Conservation (phyloP, 2,329 filamentous ascomycete species). For the Elsinoe arachidis region DNA sequence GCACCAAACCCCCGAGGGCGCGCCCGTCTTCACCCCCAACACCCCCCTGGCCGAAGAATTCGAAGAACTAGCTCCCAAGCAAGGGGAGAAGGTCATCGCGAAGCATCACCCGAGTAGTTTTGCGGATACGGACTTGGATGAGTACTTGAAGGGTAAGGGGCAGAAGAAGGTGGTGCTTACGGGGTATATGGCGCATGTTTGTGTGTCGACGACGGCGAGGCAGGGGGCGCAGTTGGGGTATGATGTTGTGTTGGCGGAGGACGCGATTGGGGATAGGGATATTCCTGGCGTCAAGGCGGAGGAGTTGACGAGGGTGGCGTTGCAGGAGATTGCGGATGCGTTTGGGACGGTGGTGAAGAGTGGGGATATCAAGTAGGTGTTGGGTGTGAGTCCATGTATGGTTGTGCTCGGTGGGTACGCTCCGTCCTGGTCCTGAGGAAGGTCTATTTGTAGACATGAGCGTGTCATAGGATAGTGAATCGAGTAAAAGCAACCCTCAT, state of each 20-base stretch:
- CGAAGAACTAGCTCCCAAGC: conserved; percentile 46
- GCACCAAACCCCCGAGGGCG: conserved; percentile 50
- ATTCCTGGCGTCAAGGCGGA: conserved; percentile 53
- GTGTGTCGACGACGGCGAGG: conserved; percentile 54
- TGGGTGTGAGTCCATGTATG: not conserved
- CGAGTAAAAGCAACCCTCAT: not conserved
- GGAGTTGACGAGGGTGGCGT: conserved; percentile 44
- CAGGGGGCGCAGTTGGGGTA: conserved; percentile 53
- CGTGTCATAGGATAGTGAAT: not conserved
- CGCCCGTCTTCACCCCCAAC: conserved; percentile 57
- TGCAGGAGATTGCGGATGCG: conserved; percentile 54
- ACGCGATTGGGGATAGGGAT: conserved; percentile 57
- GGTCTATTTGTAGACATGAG: not conserved
- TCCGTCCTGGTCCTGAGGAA: not conserved
- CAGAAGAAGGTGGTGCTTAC: conserved; percentile 53
- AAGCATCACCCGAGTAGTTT: conserved; percentile 55
- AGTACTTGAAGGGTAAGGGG: conserved; percentile 42
- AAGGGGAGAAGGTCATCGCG: conserved; percentile 48
- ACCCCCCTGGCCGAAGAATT: conserved; percentile 55
- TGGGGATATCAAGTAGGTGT: conserved; percentile 36
- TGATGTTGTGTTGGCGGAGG: conserved; percentile 53
- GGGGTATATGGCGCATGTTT: conserved; percentile 58
- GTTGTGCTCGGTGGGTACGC: not conserved
- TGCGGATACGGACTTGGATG: conserved; percentile 50
- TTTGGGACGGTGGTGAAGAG: conserved; percentile 54